Evolutionary conservation across 495 filamentous ascomycete species (phyloP).

Genomic region (Staphylotrichum longicolle): DNA sequence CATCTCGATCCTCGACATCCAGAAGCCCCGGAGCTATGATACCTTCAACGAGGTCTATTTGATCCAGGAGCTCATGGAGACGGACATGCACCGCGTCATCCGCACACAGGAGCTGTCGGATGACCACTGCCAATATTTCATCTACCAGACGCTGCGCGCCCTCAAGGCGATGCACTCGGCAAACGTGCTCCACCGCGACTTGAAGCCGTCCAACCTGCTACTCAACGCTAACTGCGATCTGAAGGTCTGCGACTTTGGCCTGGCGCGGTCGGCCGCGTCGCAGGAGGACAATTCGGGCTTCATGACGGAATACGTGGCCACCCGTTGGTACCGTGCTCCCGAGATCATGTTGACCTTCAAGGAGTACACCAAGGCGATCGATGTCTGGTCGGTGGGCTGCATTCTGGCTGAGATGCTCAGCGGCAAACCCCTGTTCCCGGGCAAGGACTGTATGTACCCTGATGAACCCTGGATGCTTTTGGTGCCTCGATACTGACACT

Average conservation of each 20-base stretch:
- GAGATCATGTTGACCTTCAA: slow-evolving; percentile 99
- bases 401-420: slow-evolving; percentile 99
- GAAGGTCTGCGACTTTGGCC: slow-evolving; percentile 97
- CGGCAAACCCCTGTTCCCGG: slow-evolving; percentile 96
- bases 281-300: slow-evolving; percentile 99
- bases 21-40: slow-evolving; percentile 94
- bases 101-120: slow-evolving; percentile 98
- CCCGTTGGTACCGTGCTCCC: slow-evolving; percentile 97
- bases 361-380: slow-evolving; percentile 99
- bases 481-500: slow-evolving; percentile 19
- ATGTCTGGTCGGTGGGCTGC: slow-evolving; percentile 99
- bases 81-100: slow-evolving; percentile 99
- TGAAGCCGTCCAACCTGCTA: slow-evolving; percentile 95
- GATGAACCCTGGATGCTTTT: neutral
- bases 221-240: slow-evolving; percentile 99
- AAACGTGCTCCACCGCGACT: slow-evolving; percentile 94
- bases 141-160: slow-evolving; percentile 97
- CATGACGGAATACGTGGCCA: slow-evolving; percentile 99
- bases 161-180: slow-evolving; percentile 99
- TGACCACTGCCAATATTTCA: slow-evolving; percentile 99
- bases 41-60: slow-evolving; percentile 98
- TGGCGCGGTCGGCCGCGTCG: slow-evolving; percentile 87
- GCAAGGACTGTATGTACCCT: slow-evolving; percentile 85
- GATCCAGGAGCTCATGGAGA: slow-evolving; percentile 99
- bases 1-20: slow-evolving; percentile 98